These are phyloP conservation scores for Effrenium voratum DNA, from an alignment of 73 alveolate genomes.

Conservation along the genomic window DNA sequence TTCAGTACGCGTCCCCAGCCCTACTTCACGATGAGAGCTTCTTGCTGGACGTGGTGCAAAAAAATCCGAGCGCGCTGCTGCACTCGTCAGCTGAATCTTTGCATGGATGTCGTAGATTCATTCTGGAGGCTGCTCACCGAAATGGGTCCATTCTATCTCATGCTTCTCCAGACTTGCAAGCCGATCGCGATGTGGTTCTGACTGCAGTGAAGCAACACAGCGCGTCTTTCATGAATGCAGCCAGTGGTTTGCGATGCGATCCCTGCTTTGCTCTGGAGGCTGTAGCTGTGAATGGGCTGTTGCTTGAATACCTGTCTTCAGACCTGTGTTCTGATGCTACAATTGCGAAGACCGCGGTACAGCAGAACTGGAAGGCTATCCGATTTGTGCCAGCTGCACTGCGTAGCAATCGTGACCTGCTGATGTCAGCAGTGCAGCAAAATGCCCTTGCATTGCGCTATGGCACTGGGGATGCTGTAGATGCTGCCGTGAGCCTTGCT, in stretches of 20 bases:
- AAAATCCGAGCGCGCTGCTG: constrained; percentile 28
- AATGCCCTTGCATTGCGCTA: constrained; percentile 45
- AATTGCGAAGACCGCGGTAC: constrained; percentile 29
- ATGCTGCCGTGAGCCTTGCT: neutral
- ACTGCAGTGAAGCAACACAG: constrained; percentile 54
- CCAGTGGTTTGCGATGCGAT: constrained; percentile 14
- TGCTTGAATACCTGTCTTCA: constrained; percentile 11
- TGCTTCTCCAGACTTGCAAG: constrained; percentile 12
- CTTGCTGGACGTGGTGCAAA: constrained; percentile 30
- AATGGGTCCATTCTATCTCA: constrained; percentile 27
- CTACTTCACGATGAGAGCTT: constrained; percentile 1
- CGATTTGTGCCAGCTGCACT: neutral
- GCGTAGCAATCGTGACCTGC: neutral
- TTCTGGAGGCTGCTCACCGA: constrained; percentile 30
- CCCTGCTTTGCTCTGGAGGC: constrained; percentile 37
- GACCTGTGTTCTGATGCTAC: neutral
- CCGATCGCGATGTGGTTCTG: constrained; percentile 33
- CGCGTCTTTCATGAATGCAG: constrained; percentile 33
- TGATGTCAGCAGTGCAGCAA: constrained; percentile 48
- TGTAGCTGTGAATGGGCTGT: constrained; percentile 31
- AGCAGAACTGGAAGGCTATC: constrained; percentile 50
- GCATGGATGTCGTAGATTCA: constrained; percentile 40
- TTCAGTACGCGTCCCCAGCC: constrained; percentile 25
- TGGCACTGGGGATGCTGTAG: neutral
- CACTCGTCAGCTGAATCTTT: constrained; percentile 47